phyloP scores from a whole-genome alignment of 2,329 filamentous ascomycete species.

The Sporothrix luriei region DNA sequence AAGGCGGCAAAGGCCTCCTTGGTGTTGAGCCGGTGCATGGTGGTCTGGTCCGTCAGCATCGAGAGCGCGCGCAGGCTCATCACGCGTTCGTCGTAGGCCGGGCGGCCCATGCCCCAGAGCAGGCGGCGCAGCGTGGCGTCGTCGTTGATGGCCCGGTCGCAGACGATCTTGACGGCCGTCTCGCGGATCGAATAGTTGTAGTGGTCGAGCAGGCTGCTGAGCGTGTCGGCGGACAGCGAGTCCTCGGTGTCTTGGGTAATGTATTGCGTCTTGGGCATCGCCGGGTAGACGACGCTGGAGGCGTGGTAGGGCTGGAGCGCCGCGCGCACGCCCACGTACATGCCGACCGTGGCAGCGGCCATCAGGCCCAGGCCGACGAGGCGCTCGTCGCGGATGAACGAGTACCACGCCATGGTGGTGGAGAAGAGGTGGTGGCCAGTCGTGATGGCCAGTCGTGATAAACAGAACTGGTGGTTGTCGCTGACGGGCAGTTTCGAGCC shows the following conservation, averaged over 20 bases:
- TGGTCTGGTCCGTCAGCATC: slow-evolving; percentile 55
- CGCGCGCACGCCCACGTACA: slow-evolving; percentile 60
- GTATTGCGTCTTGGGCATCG: slow-evolving; percentile 68
- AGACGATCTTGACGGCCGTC: slow-evolving; percentile 63
- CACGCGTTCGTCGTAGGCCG: slow-evolving; percentile 62
- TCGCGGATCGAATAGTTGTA: slow-evolving; percentile 74
- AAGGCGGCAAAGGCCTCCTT: slow-evolving; percentile 58
- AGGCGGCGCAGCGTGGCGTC: slow-evolving; percentile 53
- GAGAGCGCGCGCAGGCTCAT: slow-evolving; percentile 59
- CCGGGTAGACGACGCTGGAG: slow-evolving; percentile 47
- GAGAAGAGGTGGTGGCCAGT: not conserved
- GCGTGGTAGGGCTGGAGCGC: slow-evolving; percentile 63
- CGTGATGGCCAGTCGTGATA: not conserved
- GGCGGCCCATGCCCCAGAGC: slow-evolving; percentile 60
- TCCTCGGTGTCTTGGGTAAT: slow-evolving; percentile 77
- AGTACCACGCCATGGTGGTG: slow-evolving; percentile 48
- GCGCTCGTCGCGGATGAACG: slow-evolving; percentile 54
- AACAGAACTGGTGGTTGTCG: not conserved
- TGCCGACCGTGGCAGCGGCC: slow-evolving; percentile 60
- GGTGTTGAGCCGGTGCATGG: slow-evolving; percentile 54
- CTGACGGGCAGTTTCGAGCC: not conserved
- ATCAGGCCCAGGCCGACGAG: slow-evolving; percentile 57
- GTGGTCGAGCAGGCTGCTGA: slow-evolving; percentile 68
- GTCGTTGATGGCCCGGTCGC: slow-evolving; percentile 63
- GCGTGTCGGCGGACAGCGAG: slow-evolving; percentile 65